Percentiles rank a stretch among this genome's conserved stretches.
These are phyloP conservation scores for Ascochyta viciae-villosae DNA, from an alignment of 2,329 filamentous ascomycete genomes.

Conservation along the genomic window DNA sequence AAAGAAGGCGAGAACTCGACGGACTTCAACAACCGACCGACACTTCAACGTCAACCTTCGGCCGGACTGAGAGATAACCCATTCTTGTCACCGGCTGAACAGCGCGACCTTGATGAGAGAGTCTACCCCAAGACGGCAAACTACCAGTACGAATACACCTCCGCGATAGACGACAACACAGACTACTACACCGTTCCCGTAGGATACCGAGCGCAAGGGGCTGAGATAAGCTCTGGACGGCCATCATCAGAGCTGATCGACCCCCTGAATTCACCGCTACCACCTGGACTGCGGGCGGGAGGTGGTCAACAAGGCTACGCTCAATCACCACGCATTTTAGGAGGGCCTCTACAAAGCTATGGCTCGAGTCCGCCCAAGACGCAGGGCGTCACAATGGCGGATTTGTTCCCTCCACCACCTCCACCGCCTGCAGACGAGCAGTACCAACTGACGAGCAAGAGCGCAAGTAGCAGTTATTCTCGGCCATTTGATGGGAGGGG, in stretches of 20 bases:
- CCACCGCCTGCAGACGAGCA: slow-evolving; percentile 5
- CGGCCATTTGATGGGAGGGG: slow-evolving; percentile 11
- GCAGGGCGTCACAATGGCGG: slow-evolving; percentile 17
- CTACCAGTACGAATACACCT: slow-evolving; percentile 11
- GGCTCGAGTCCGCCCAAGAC: slow-evolving; percentile 15
- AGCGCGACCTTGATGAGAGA: slow-evolving; percentile 3
- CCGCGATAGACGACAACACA: slow-evolving; percentile 13
- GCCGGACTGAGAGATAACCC: slow-evolving; percentile 1
- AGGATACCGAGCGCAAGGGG: slow-evolving; percentile 15
- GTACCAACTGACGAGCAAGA: slow-evolving; percentile 7
- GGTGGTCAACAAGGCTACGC: not conserved
- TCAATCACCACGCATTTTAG: not conserved
- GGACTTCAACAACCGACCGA: not conserved
- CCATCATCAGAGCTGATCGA: slow-evolving; percentile 23
- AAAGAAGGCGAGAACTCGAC: slow-evolving; percentile 25
- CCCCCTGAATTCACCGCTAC: slow-evolving; percentile 4
- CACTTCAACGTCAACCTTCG: slow-evolving; percentile 4
- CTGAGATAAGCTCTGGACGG: slow-evolving; percentile 4
- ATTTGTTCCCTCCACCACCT: slow-evolving; percentile 23
- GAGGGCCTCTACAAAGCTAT: not conserved
- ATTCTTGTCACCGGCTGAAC: slow-evolving; percentile 10
- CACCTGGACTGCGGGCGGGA: not conserved
- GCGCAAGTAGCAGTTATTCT: slow-evolving; percentile 10
- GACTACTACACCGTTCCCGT: slow-evolving; percentile 20
- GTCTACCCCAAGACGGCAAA: slow-evolving; percentile 19